A percentile compares a stretch with the other conserved stretches of the same genome.
phyloP scores from a whole-genome alignment of 2,329 filamentous ascomycete genomes.

The Chrysoporthe cubensis region DNA sequence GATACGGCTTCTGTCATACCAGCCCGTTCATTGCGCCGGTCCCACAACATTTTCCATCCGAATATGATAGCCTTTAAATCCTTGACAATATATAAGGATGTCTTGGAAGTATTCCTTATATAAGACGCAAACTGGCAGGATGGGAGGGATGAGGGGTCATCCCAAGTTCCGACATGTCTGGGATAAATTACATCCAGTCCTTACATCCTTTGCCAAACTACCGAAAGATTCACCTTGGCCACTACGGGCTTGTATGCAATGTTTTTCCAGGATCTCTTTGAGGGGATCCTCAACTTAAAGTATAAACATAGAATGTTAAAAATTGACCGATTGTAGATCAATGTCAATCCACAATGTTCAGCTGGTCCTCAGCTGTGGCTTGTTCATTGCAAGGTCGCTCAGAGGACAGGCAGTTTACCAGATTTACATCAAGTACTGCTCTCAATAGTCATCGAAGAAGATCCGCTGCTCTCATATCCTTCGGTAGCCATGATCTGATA shows the following conservation, averaged over 20 bases:
- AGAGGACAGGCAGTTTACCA: neutral
- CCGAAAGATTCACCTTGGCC: neutral
- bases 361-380: neutral
- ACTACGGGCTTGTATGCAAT: too few species aligned
- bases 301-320: neutral
- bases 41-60: neutral
- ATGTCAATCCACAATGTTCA: neutral
- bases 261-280: too few species aligned
- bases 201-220: too few species aligned
- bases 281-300: neutral
- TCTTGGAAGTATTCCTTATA: too few species aligned
- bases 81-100: neutral
- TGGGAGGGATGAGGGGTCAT: too few species aligned
- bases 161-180: too few species aligned
- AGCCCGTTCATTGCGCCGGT: neutral
- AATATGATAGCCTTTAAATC: neutral
- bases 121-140: too few species aligned
- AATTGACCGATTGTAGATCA: neutral
- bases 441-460: slow-evolving; percentile 25
- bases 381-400: neutral
- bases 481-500: slow-evolving; percentile 54
- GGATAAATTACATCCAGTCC: too few species aligned
- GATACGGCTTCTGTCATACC: neutral
- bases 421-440: slow-evolving; percentile 5
- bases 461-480: slow-evolving; percentile 44